A percentile compares a stretch with the other conserved stretches of the same genome.
phyloP scores from a whole-genome alignment of 306 rosid genomes.

The Cicer pinnatifidum region DNA sequence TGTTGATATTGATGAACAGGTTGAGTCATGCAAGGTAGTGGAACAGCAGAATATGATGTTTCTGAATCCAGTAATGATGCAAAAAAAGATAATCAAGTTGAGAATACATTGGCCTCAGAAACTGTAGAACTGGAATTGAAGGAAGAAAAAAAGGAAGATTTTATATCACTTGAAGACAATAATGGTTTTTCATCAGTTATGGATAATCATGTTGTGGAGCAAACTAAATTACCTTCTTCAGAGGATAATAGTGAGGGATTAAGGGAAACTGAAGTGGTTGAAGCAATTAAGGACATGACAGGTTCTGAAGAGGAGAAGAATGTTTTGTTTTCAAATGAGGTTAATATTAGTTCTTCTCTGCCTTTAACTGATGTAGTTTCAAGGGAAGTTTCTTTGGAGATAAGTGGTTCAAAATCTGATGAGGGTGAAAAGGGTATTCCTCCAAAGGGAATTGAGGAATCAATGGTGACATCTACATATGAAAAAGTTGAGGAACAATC shows the following conservation, averaged over 20 bases:
- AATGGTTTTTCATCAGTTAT: no score
- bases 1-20: constrained; percentile 35
- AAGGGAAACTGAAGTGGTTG: constrained; percentile 43
- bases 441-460: constrained; percentile 46
- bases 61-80: constrained; percentile 28
- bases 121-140: constrained; percentile 32
- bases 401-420: constrained; percentile 32
- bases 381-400: constrained; percentile 42
- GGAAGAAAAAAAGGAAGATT: constrained; percentile 31
- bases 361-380: constrained; percentile 41
- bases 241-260: constrained; percentile 31
- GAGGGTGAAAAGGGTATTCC: constrained; percentile 42
- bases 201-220: background rate
- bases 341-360: background rate
- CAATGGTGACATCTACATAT: constrained; percentile 30
- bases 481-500: constrained; percentile 52
- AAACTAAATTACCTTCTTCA: constrained; percentile 20
- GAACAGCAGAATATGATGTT: constrained; percentile 32
- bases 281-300: constrained; percentile 12
- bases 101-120: constrained; percentile 15
- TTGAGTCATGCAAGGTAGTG: constrained; percentile 29
- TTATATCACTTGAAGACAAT: constrained; percentile 13
- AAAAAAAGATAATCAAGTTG: constrained; percentile 22
- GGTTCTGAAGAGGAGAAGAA: constrained; percentile 42
- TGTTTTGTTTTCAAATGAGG: constrained; percentile 25